Percentiles rank a stretch among this genome's conserved stretches.
Evolutionary conservation across 345 rosid species (phyloP).

Genomic region (Brassica nigra): DNA sequence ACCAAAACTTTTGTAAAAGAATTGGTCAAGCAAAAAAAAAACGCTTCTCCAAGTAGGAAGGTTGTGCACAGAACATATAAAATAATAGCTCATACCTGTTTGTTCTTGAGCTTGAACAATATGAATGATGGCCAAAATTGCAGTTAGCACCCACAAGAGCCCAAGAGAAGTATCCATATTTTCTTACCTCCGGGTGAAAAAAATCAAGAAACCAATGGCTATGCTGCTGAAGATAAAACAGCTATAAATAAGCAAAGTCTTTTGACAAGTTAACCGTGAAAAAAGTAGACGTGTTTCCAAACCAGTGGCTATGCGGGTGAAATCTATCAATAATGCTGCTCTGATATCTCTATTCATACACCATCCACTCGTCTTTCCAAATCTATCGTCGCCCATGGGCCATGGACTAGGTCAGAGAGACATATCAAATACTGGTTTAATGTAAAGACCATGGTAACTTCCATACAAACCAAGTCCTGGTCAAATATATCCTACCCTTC

Average conservation of each 20-base stretch:
- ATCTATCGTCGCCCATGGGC: too few species aligned
- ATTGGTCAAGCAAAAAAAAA: background rate
- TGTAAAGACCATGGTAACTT: too few species aligned
- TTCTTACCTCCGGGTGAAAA: background rate
- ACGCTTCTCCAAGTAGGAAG: background rate
- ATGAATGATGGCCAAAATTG: background rate
- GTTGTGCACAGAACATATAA: too few species aligned
- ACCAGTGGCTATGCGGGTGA: too few species aligned
- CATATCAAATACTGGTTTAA: too few species aligned
- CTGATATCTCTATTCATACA: too few species aligned
- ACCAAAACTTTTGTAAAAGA: background rate
- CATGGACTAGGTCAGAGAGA: too few species aligned
- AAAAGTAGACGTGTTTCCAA: background rate
- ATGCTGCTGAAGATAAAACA: background rate
- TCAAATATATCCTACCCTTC: too few species aligned
- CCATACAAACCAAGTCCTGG: too few species aligned
- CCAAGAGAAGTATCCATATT: constrained; percentile 10
- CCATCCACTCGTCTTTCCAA: too few species aligned
- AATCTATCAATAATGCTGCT: too few species aligned
- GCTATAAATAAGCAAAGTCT: background rate
- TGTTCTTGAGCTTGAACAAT: constrained; percentile 33
- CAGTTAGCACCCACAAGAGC: background rate
- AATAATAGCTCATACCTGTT: constrained; percentile 23
- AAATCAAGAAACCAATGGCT: background rate
- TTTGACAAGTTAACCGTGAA: constrained; percentile 2